phyloP scores from a whole-genome alignment of 345 rosid species.

The Salix dunnii region DNA sequence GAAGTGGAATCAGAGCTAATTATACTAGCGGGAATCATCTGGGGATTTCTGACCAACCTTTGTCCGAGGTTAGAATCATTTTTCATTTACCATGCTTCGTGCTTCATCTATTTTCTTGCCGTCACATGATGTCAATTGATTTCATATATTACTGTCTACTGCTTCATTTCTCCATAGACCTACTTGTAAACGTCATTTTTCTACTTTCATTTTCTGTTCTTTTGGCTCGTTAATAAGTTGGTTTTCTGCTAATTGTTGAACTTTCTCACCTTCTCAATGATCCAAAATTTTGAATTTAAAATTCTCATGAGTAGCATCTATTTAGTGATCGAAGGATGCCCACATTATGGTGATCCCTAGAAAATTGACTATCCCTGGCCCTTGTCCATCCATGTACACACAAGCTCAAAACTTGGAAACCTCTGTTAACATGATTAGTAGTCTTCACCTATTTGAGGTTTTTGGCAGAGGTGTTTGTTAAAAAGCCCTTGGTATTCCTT shows the following conservation, averaged over 20 bases:
- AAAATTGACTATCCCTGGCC: neutral
- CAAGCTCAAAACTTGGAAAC: neutral
- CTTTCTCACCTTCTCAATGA: neutral
- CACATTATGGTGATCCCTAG: neutral
- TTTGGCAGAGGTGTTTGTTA: neutral
- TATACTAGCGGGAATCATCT: constrained; percentile 7
- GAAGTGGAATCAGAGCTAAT: constrained; percentile 17
- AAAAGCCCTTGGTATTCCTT: neutral
- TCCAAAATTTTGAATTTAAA: too few species aligned
- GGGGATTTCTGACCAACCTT: constrained; percentile 18
- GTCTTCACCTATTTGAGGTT: neutral
- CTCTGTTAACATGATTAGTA: neutral
- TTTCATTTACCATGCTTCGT: neutral
- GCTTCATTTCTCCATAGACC: neutral
- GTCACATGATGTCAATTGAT: neutral
- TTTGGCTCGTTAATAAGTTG: neutral
- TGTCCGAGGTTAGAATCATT: constrained; percentile 34
- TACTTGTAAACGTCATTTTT: too few species aligned
- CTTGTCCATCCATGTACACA: neutral
- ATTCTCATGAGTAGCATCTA: neutral
- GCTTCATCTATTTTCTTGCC: neutral
- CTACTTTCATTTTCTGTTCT: neutral
- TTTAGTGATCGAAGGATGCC: neutral
- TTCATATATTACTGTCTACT: neutral
- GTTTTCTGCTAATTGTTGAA: neutral